Percentiles rank a stretch among this genome's conserved stretches.
phyloP scores from a whole-genome alignment of 148 eudicot species.

The Persicaria tinctoria region DNA sequence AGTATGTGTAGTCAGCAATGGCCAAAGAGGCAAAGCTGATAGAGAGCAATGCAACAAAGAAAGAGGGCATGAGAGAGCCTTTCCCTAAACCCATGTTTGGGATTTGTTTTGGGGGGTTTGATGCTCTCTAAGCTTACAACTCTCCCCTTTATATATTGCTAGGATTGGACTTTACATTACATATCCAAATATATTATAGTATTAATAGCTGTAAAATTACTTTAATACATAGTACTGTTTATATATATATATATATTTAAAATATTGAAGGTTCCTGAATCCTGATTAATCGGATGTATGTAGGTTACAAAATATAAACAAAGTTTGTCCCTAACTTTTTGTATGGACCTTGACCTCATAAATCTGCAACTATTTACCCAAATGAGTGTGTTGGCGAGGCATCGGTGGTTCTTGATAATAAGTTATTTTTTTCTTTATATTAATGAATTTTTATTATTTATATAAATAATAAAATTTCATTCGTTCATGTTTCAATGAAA shows the following conservation, averaged over 20 bases:
- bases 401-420: too few species aligned
- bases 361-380: too few species aligned
- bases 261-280: too few species aligned
- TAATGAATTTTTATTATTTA: too few species aligned
- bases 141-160: conserved; percentile 16
- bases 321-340: too few species aligned
- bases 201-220: not conserved
- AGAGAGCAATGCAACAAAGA: conserved; percentile 33
- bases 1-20: conserved; percentile 29
- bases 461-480: too few species aligned
- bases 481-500: too few species aligned
- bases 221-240: not conserved
- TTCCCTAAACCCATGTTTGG: conserved; percentile 18
- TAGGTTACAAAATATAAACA: too few species aligned
- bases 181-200: not conserved
- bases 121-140: conserved; percentile 15
- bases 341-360: too few species aligned
- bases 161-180: conserved; percentile 11
- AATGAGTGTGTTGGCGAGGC: too few species aligned
- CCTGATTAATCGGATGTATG: not conserved
- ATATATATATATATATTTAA: not conserved
- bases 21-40: conserved; percentile 26
- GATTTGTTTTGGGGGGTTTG: not conserved
- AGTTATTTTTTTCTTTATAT: too few species aligned
- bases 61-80: conserved; percentile 29